Percentiles rank a stretch among this genome's conserved stretches.
phyloP scores from a whole-genome alignment of 1,284 basidiomycete genomes.

The Rhodotorula sp. region DNA sequence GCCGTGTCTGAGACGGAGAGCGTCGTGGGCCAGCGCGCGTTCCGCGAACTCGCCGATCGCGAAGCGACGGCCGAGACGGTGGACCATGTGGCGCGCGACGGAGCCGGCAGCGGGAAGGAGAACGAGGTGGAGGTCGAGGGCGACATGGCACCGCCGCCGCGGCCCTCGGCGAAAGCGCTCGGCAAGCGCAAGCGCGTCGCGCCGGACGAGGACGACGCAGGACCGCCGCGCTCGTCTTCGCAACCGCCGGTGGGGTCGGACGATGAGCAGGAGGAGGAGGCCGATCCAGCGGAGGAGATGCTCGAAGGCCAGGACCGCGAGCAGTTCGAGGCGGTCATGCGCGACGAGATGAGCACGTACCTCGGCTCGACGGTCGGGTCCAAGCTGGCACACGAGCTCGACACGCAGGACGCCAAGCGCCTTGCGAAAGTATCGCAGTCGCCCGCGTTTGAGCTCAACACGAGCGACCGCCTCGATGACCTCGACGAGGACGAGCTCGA shows the following conservation, averaged over 20 bases:
- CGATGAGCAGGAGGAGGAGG: background rate
- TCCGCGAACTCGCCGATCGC: conserved; percentile 33
- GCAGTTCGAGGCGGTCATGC: conserved; percentile 42
- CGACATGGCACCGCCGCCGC: conserved; percentile 24
- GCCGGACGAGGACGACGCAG: background rate
- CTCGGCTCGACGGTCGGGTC: conserved; percentile 64
- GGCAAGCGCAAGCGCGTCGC: conserved; percentile 40
- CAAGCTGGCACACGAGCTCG: conserved; percentile 52
- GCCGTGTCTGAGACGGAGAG: conserved; percentile 37
- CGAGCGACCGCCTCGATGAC: conserved; percentile 58
- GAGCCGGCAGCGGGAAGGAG: background rate
- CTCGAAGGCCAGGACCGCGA: conserved; percentile 34
- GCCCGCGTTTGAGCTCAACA: conserved; percentile 22
- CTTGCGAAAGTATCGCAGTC: conserved; percentile 26
- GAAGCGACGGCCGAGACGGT: conserved; percentile 16
- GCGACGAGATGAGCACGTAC: conserved; percentile 57
- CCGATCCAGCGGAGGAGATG: conserved; percentile 39
- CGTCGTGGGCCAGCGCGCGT: conserved; percentile 19
- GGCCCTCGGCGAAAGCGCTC: conserved; percentile 26
- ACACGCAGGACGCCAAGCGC: conserved; percentile 36
- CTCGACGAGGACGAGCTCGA: conserved; percentile 94
- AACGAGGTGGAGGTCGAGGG: conserved; percentile 11
- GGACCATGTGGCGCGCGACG: background rate
- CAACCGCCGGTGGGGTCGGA: background rate
- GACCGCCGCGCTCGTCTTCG: background rate